Evolutionary conservation across 495 filamentous ascomycete genomes (phyloP).

Genomic region (Bombardia bombarda): DNA sequence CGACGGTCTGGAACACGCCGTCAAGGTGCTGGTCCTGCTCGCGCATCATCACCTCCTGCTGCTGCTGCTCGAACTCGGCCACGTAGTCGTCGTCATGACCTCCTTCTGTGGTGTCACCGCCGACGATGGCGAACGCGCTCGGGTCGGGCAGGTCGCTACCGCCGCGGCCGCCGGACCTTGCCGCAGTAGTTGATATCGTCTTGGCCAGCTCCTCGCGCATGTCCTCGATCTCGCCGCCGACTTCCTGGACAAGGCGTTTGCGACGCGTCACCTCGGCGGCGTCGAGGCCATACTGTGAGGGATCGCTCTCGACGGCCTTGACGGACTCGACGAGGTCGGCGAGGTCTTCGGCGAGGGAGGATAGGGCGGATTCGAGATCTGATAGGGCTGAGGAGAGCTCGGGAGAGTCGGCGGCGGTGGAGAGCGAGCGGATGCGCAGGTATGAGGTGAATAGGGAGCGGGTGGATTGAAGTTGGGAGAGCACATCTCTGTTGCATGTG

Average conservation of each 20-base stretch:
- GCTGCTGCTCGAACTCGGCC: slow-evolving; percentile 83
- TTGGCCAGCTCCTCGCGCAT: slow-evolving; percentile 77
- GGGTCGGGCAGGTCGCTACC: slow-evolving; percentile 58
- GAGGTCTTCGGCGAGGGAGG: slow-evolving; percentile 75
- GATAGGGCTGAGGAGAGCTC: slow-evolving; percentile 76
- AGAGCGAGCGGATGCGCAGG: slow-evolving; percentile 86
- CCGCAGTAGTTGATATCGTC: slow-evolving; percentile 17
- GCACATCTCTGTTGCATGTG: slow-evolving; percentile 59
- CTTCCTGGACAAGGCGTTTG: slow-evolving; percentile 76
- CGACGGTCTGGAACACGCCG: slow-evolving; percentile 86
- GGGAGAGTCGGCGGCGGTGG: slow-evolving; percentile 51
- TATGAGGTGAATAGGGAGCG: slow-evolving; percentile 88
- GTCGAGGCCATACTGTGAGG: slow-evolving; percentile 81
- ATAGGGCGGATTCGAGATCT: slow-evolving; percentile 72
- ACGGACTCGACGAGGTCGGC: slow-evolving; percentile 85
- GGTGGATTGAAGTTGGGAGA: slow-evolving; percentile 66
- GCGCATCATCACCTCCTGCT: slow-evolving; percentile 84
- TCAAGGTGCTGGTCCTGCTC: slow-evolving; percentile 93
- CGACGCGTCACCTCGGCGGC: slow-evolving; percentile 74
- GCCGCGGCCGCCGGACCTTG: slow-evolving; percentile 15
- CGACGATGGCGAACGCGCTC: slow-evolving; percentile 51
- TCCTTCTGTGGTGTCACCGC: slow-evolving; percentile 26
- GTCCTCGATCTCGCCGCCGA: slow-evolving; percentile 77
- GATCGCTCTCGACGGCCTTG: slow-evolving; percentile 79
- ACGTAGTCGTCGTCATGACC: slow-evolving; percentile 57